These are phyloP conservation scores for Musa itinerans DNA, from an alignment of 176 grass and related monocot species.

Conservation along the genomic window DNA sequence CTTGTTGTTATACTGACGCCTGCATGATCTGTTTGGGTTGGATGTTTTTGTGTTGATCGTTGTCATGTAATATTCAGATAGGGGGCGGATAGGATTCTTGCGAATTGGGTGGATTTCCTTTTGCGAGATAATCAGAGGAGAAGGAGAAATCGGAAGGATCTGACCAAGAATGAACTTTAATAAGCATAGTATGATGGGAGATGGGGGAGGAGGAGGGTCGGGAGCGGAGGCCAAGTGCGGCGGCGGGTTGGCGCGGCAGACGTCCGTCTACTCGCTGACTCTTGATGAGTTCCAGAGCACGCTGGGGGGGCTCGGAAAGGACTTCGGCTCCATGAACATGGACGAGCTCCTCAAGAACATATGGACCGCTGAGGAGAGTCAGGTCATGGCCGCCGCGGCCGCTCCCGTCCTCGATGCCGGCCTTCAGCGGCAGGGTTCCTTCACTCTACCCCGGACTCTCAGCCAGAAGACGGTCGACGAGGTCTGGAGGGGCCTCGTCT, in stretches of 20 bases:
- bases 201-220: not conserved
- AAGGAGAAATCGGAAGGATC: not conserved
- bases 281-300: constrained; percentile 81
- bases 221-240: not conserved
- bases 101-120: not conserved
- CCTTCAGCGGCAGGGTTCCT: constrained; percentile 68
- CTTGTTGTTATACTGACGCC: no score
- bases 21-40: not conserved
- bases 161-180: not conserved
- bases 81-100: not conserved
- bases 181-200: not conserved
- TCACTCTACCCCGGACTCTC: constrained; percentile 63
- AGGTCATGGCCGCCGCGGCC: constrained; percentile 44
- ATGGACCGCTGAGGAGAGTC: constrained; percentile 89
- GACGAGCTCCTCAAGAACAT: constrained; percentile 90
- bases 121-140: not conserved
- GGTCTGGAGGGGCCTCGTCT: constrained; percentile 64
- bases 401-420: not conserved
- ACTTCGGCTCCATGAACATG: constrained; percentile 94
- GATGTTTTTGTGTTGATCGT: not conserved
- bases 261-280: constrained; percentile 68
- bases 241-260: constrained; percentile 34
- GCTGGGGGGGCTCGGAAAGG: constrained; percentile 49
- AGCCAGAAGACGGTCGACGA: constrained; percentile 95
- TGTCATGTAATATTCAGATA: not conserved